phyloP scores from a whole-genome alignment of 1,284 basidiomycete genomes.

The Cutaneotrichosporon mucoides region DNA sequence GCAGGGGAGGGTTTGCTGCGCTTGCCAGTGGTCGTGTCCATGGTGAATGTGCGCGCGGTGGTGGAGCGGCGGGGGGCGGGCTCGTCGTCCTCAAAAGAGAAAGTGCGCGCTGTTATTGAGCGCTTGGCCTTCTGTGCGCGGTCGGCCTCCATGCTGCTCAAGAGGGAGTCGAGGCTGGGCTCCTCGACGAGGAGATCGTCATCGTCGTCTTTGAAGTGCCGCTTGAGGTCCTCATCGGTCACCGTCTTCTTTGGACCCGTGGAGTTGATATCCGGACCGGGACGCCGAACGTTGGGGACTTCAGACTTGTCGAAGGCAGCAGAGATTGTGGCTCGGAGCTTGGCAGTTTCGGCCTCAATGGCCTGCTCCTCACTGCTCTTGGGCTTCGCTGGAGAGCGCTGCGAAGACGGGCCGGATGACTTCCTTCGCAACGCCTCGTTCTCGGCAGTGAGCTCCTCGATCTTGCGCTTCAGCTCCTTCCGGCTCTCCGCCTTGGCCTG shows the following conservation, averaged over 20 bases:
- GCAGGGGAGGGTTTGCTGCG: not conserved
- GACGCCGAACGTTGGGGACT: too few species aligned
- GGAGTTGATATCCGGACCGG: too few species aligned
- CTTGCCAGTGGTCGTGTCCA: not conserved
- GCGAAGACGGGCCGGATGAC: too few species aligned
- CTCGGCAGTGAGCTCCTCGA: constrained; percentile 23
- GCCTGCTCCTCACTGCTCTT: not conserved
- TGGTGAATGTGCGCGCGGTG: constrained; percentile 17
- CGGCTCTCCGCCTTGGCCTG: constrained; percentile 28
- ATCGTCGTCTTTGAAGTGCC: constrained; percentile 9
- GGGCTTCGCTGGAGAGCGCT: not conserved
- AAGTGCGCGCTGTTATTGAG: not conserved
- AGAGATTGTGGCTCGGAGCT: not conserved
- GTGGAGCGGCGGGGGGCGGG: not conserved
- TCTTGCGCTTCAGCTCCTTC: constrained; percentile 23
- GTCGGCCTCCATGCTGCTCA: not conserved
- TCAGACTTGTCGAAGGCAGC: not conserved
- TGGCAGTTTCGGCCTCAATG: not conserved
- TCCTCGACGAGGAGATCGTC: constrained; percentile 30
- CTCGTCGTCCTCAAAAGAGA: not conserved
- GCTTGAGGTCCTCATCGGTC: not conserved
- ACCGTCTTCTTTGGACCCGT: not conserved
- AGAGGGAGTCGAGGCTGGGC: not conserved
- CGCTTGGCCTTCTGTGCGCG: not conserved
- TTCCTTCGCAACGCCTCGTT: constrained; percentile 11